Conservation (phyloP, 495 filamentous ascomycete genomes). For the Aspergillus coremiiformis region DNA sequence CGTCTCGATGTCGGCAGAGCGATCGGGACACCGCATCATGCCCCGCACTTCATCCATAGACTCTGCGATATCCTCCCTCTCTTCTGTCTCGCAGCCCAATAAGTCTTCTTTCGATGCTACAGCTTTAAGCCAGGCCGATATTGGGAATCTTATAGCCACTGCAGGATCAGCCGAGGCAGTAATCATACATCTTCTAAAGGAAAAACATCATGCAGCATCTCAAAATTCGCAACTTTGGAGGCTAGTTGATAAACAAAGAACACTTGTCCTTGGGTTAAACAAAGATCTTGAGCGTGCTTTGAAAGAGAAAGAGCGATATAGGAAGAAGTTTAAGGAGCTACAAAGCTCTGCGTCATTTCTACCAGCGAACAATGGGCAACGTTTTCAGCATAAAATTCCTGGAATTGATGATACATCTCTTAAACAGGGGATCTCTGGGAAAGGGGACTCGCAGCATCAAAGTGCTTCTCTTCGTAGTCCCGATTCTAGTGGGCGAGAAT, state of each 20-base stretch:
- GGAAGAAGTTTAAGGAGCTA: conserved; percentile 79
- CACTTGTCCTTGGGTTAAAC: conserved; percentile 88
- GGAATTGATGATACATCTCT: not conserved
- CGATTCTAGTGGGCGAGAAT: not conserved
- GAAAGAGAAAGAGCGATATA: conserved; percentile 92
- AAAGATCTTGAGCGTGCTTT: conserved; percentile 87
- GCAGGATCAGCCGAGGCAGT: conserved; percentile 88
- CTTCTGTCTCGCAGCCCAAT: conserved; percentile 57
- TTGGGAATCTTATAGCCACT: conserved; percentile 64
- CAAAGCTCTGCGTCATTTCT: conserved; percentile 44
- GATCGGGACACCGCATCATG: conserved; percentile 37
- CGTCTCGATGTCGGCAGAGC: conserved; percentile 27
- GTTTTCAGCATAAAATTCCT: not conserved
- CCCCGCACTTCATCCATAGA: conserved; percentile 91
- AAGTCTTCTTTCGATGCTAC: conserved; percentile 56
- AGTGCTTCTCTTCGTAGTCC: not conserved
- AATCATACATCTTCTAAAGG: conserved; percentile 79
- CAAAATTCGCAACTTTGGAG: conserved; percentile 94
- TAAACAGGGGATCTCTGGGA: not conserved
- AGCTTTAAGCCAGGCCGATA: conserved; percentile 48
- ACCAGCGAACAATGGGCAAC: conserved; percentile 25
- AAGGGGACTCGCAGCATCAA: not conserved
- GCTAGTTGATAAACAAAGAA: conserved; percentile 89
- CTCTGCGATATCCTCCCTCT: conserved; percentile 82
- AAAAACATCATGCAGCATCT: conserved; percentile 78